A percentile compares a stretch with the other conserved stretches of the same genome.
phyloP scores from a whole-genome alignment of 331 rosid species.

The Saraca asoca region DNA sequence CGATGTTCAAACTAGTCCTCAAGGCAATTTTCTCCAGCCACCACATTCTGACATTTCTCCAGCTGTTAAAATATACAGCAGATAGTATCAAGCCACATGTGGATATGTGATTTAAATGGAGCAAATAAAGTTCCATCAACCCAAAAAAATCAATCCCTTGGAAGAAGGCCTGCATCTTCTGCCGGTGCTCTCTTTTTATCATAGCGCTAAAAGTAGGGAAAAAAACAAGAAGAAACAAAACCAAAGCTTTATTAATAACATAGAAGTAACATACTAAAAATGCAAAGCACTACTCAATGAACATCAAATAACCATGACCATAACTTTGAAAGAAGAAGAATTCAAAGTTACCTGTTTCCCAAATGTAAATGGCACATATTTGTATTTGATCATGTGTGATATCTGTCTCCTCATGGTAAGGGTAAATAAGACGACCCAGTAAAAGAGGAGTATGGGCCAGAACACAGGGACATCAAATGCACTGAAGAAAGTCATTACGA shows the following conservation, averaged over 20 bases:
- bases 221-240: constrained; percentile 18
- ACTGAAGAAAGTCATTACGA: constrained; percentile 82
- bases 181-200: constrained; percentile 58
- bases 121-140: constrained; percentile 40
- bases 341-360: constrained; percentile 75
- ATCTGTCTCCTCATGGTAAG: constrained; percentile 96
- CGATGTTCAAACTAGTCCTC: constrained; percentile 35
- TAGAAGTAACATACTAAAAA: background rate
- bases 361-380: constrained; percentile 84
- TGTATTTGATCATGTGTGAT: constrained; percentile 87
- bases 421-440: constrained; percentile 81
- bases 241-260: constrained; percentile 15
- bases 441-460: constrained; percentile 97
- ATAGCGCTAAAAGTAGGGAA: constrained; percentile 72
- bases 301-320: constrained; percentile 10
- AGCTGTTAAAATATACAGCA: constrained; percentile 44
- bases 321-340: background rate
- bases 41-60: constrained; percentile 39
- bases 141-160: constrained; percentile 52
- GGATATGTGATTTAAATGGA: constrained; percentile 35
- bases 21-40: constrained; percentile 36
- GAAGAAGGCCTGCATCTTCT: constrained; percentile 50
- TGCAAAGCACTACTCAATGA: constrained; percentile 25
- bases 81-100: constrained; percentile 35
- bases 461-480: constrained; percentile 95